Evolutionary conservation across 176 grass and related monocot genomes (phyloP), one percentile per base, ranked within the genome.

Genomic region (Eleusine coracana): DNA sequence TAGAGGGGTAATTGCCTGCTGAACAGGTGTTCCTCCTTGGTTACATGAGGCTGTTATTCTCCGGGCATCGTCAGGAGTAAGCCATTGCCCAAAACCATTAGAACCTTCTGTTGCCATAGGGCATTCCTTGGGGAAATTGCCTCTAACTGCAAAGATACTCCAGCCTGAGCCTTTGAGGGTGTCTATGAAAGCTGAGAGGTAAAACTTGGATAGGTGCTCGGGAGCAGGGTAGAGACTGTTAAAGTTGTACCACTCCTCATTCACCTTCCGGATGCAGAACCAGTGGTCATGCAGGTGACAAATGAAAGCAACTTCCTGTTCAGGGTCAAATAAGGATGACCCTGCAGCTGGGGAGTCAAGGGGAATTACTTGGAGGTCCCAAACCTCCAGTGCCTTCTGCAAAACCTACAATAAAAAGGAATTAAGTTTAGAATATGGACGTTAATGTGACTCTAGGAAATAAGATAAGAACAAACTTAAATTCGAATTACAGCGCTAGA

Each of bases 221-320:
- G 96, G 96, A 52, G 96, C 93, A 66, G 93, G 96, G 79, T 95
- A 95, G 49, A 98, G 92, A 61, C 96, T 95, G n/a, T 98, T 98
- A 61, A 98, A 98, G 69, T 98, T 95, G 81, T 93, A 98, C 93
- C 96, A 98, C 69, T 98, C 96, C 18, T 70, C 88, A 56, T 93
- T 98, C 69, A 95, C 96, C 70, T 98, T 95, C 71, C 96, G 83
- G 41, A 98, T 98, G 83, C 96, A 98, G 74, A 98, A 98, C 96
- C 96, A 98, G 87, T 98, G 96, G 73, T 91, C 87, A 37, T 92
- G 92, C 66, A 91, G 82, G 80, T 98, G 96, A 73, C 96, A 98
- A 87, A 98, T 98, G 76, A 98, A 98, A 77, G 91, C 96, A 68
- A 84, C 86, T 84, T 98, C 96, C 73, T 83, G 78, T 77, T 98